Base-by-base conservation (phyloP, 1,284 basidiomycete genomes). In the Stereum hirsutum region DNA sequence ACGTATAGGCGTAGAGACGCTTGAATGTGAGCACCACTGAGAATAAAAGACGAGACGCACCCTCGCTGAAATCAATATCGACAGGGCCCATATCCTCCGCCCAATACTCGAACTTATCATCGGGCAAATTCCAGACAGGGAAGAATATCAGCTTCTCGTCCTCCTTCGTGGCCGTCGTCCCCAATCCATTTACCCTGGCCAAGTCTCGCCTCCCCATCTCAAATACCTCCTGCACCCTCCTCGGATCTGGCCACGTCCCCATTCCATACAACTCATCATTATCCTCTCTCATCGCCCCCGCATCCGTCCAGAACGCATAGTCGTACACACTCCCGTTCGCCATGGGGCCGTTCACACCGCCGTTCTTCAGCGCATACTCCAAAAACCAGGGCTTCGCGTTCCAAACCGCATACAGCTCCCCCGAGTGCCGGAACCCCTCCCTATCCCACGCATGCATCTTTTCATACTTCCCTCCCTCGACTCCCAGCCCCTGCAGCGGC, bases 261-360 rank as follows among this genome's bases (percentile, higher is more conserved):
- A 67, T 75, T n/a, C n/a, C n/a, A n/a, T n/a, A n/a, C n/a, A n/a
- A n/a, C n/a, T n/a, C n/a, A n/a, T 45, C 41, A 54, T 74, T 70
- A 2, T 56, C 46, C 7, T 51, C 44, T 15, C 72, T 54, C 51
- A 76, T 72, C 44, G 69, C 69, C 2, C 69, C 72, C 5, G 72
- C 71, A 48, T 76, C 74, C 21, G 58, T 64, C 74, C 74, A 77
- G 46, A 76, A 76, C 1, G 63, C 69, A 52, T 70, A 74, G 20
- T 70, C 65, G 44, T 70, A 74, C 6, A 21, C 41, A 21, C 7
- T 10, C 4, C 57, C 51, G 1, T 56, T 59, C 24, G 52, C 47
- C n/a, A n/a, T n/a, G n/a, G n/a, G n/a, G n/a, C n/a, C n/a, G n/a
- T n/a, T n/a, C n/a, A n/a, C n/a, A n/a, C n/a, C n/a, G n/a, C n/a